Evolutionary conservation across 495 filamentous ascomycete genomes (phyloP), one percentile per base, ranked within the genome.

Genomic region (Hypoxylon lienhwacheense): DNA sequence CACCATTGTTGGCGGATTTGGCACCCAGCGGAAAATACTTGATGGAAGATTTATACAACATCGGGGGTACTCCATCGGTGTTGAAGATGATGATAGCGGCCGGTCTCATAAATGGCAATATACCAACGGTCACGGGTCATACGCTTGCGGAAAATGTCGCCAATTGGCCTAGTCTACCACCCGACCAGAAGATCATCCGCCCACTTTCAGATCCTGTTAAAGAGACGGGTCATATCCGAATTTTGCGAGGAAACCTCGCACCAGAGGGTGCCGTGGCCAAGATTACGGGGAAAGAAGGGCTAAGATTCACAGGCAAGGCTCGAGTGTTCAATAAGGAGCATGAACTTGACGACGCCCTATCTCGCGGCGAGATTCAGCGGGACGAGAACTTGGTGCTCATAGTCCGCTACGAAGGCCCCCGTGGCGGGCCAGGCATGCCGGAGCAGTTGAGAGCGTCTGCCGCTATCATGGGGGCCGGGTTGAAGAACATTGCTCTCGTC

Each of bases 351-450:
- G 73, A 77, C 5, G 92, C 91, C 1, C 75, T 98, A 10, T 81
- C 80, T 28, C 76, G 77, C 31, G 87, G 88, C 22, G 64, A 80
- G 43, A 87, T 89, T 25, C 82, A 79, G 34, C 78, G 81, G 20
- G 86, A 91, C 62, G 73, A 71, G 33, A 95, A 95, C 62, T 78
- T 95, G n/a, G 93, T 97, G 7, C 74, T 96, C 31, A 83, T 97
- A 14, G 92, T 98, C 26, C 86, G 93, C 25, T 97, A 96, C 66
- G 93, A 98, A 68, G 93, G 93, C 0, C 93, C 93, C 4, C 91
- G 89, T 67, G 93, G 93, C 63, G 93, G 92, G 0, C 93, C 93
- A 5, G 93, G 93, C 11, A 98, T 98, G 93, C 93, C 93, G n/a
- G 93, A 98, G 71, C 91, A 96, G 73, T 79, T 96, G 24, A 90